phyloP scores from a whole-genome alignment of 2,329 filamentous ascomycete genomes.

The Neopestalotiopsis sp. region DNA sequence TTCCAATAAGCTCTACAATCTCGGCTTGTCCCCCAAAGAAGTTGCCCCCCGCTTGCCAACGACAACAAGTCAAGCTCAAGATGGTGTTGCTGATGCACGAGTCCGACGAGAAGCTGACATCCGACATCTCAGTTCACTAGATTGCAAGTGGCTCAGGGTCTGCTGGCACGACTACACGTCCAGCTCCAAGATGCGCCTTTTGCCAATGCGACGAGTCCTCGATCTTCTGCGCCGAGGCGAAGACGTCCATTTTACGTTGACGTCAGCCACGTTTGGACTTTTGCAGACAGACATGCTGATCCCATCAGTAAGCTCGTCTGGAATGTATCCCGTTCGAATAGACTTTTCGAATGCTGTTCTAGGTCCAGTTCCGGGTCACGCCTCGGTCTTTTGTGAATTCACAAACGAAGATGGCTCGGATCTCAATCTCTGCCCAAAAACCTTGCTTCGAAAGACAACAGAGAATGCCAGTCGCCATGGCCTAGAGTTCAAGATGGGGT shows the following conservation, averaged over 20 bases:
- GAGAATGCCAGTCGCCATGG: conserved; percentile 55
- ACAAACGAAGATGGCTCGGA: conserved; percentile 57
- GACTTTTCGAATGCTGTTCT: conserved; percentile 67
- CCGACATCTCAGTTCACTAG: conserved; percentile 36
- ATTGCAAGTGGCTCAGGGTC: conserved; percentile 71
- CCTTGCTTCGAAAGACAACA: conserved; percentile 62
- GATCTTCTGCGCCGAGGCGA: conserved; percentile 52
- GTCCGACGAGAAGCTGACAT: conserved; percentile 29
- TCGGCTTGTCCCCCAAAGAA: conserved; percentile 48
- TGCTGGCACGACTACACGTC: conserved; percentile 84
- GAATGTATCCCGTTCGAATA: conserved; percentile 70
- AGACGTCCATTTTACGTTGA: conserved; percentile 60
- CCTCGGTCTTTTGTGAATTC: conserved; percentile 73
- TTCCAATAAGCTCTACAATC: conserved; percentile 74
- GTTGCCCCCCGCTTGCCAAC: neutral
- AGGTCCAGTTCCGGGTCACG: conserved; percentile 65
- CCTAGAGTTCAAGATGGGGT: conserved; percentile 71
- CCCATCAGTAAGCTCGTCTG: conserved; percentile 59
- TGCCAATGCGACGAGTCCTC: conserved; percentile 66
- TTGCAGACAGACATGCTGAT: conserved; percentile 70
- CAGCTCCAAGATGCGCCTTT: conserved; percentile 67
- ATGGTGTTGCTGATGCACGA: conserved; percentile 40
- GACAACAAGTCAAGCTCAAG: conserved; percentile 10
- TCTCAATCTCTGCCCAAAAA: conserved; percentile 67
- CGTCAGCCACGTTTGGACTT: conserved; percentile 68